These are phyloP conservation scores for Capsella rubella DNA, from an alignment of 441 rosid genomes.

Conservation along the genomic window DNA sequence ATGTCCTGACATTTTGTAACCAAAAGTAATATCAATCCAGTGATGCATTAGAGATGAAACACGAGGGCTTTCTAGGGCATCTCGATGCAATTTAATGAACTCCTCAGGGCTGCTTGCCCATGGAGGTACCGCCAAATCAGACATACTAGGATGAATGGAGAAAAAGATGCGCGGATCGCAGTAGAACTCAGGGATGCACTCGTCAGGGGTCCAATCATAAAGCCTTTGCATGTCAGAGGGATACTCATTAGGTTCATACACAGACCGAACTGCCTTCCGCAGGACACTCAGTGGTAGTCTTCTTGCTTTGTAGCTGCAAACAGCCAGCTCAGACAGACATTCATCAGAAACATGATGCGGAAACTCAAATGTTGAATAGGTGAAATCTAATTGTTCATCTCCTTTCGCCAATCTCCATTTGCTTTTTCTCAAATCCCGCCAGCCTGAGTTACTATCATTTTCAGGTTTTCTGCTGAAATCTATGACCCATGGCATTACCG, in stretches of 20 bases:
- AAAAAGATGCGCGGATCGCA: conserved; percentile 80
- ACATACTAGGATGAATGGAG: conserved; percentile 86
- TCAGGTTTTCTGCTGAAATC: conserved; percentile 89
- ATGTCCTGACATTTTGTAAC: conserved; percentile 91
- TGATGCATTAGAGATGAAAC: conserved; percentile 83
- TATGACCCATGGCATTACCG: conserved; percentile 97
- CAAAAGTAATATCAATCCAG: conserved; percentile 94
- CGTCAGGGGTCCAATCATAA: conserved; percentile 99
- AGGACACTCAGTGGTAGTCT: conserved; percentile 91
- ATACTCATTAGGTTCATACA: conserved; percentile 98
- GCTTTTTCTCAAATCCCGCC: conserved; percentile 96
- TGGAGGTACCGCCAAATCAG: conserved; percentile 86
- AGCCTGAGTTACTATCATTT: conserved; percentile 75
- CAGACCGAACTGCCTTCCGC: conserved; percentile 91
- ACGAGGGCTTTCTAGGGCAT: conserved; percentile 83
- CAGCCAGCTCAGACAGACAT: conserved; percentile 98
- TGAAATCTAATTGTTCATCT: conserved; percentile 96
- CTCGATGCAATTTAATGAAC: conserved; percentile 84
- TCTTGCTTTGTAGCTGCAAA: conserved; percentile 99
- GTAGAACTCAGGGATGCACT: conserved; percentile 97
- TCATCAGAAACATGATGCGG: conserved; percentile 99
- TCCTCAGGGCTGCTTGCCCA: conserved; percentile 91
- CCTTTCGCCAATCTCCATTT: conserved; percentile 99
- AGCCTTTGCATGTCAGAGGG: conserved; percentile 96
- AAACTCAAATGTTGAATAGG: conserved; percentile 88